Evolutionary conservation across 345 rosid species (phyloP).

Genomic region (Eucalyptus sp.): DNA sequence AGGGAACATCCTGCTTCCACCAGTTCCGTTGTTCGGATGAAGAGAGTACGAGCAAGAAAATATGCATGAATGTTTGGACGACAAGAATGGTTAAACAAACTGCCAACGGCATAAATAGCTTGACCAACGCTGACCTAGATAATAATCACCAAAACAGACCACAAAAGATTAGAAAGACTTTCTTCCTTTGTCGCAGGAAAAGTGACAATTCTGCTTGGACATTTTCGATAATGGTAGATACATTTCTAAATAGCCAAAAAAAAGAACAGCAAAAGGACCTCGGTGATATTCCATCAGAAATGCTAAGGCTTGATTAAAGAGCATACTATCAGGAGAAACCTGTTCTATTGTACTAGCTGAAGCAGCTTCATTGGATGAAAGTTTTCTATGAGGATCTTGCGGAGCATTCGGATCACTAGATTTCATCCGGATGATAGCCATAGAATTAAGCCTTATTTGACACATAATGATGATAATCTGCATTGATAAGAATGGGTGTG

Average conservation of each 20-base stretch:
- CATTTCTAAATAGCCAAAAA: background rate
- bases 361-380: conserved; percentile 14
- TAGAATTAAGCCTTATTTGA: conserved; percentile 74
- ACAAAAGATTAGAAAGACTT: background rate
- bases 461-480: conserved; percentile 52
- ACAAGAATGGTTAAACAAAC: conserved; percentile 90
- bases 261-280: background rate
- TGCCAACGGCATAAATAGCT: conserved; percentile 61
- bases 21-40: conserved; percentile 47
- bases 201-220: background rate
- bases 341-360: conserved; percentile 53
- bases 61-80: conserved; percentile 77
- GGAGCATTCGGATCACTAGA: conserved; percentile 19
- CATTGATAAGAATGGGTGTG: conserved; percentile 2
- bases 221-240: background rate
- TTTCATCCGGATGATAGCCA: conserved; percentile 66
- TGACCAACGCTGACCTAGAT: conserved; percentile 44
- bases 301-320: background rate
- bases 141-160: conserved; percentile 18
- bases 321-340: conserved; percentile 16
- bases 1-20: conserved; percentile 49
- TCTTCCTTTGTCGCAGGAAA: background rate
- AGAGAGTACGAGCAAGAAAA: conserved; percentile 67
- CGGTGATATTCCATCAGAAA: background rate
- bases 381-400: conserved; percentile 17